Conservation (phyloP, 176 grass and related monocot genomes). For the Sorghum bicolor region Sorghum_bicolor_NCBIv3 NC_012876.2:65361001-65361500, state of each 20-base stretch:
- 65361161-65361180: conserved; percentile 52
- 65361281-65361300: conserved; percentile 55
- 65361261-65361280: conserved; percentile 46
- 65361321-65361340: conserved; percentile 74
- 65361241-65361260: conserved; percentile 63
- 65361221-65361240: conserved; percentile 63
- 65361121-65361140: conserved; percentile 30
- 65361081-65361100: conserved; percentile 59
- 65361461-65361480: no score
- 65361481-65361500: conserved; percentile 73
- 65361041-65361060: conserved; percentile 54
- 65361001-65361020: conserved; percentile 66
- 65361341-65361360: conserved; percentile 52
- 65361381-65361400: conserved; percentile 19
- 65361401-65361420: no score
- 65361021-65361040: conserved; percentile 48
- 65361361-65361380: conserved; percentile 66
- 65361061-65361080: conserved; percentile 57
- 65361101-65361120: conserved; percentile 43
- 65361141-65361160: not conserved
- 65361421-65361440: not conserved
- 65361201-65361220: conserved; percentile 62
- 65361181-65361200: conserved; percentile 72
- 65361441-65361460: no score
- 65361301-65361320: conserved; percentile 80